Conservation (phyloP, 225 moss, liverwort and hornwort species). For the Asterella californica region DNA sequence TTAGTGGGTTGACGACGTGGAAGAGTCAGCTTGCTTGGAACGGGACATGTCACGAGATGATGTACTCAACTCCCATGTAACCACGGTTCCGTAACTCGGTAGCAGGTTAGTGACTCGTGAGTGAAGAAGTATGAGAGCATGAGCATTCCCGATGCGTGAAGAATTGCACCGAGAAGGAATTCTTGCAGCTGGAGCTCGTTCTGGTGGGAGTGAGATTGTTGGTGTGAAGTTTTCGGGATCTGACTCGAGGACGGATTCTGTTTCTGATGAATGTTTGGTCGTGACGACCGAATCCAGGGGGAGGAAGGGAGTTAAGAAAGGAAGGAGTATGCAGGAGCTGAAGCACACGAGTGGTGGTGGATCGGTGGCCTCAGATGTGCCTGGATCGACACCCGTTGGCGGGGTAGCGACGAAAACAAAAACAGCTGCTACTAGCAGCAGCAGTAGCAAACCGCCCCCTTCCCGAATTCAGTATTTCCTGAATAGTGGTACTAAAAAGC, state of each 20-base stretch:
- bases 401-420: constrained; percentile 33
- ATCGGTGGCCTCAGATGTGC: constrained; percentile 12
- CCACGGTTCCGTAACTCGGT: too few relatives aligned
- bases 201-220: neutral
- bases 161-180: neutral
- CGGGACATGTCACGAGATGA: too few relatives aligned
- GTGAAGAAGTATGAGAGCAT: too few relatives aligned
- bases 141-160: too few relatives aligned
- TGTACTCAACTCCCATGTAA: too few relatives aligned
- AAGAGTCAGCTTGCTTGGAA: too few relatives aligned
- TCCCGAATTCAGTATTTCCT: constrained; percentile 76
- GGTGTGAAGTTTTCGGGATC: neutral
- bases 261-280: neutral
- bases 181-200: neutral
- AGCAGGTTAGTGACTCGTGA: too few relatives aligned
- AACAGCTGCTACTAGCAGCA: constrained; percentile 40
- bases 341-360: constrained; percentile 8
- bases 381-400: constrained; percentile 28
- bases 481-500: constrained; percentile 85
- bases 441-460: constrained; percentile 45
- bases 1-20: too few relatives aligned
- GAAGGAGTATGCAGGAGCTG: constrained; percentile 24
- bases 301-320: neutral
- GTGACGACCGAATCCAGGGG: neutral
- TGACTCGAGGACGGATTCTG: neutral